These are phyloP conservation scores for Tuber aestivum DNA, from an alignment of 495 filamentous ascomycete genomes.

Conservation along the genomic window DNA sequence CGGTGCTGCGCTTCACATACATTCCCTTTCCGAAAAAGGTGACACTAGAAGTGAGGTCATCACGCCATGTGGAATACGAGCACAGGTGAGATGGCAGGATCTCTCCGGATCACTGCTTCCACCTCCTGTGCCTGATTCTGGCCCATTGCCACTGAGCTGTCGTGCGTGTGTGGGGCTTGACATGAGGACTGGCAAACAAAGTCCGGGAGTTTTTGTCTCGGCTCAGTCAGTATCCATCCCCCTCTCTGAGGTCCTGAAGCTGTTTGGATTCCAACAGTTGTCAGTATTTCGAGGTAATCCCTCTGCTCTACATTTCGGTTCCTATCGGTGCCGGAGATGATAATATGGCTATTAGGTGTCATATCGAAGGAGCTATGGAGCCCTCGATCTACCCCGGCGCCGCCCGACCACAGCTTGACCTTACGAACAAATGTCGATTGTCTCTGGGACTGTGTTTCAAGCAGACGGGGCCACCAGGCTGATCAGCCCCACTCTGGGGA, in stretches of 20 bases:
- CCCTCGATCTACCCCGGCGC: not conserved
- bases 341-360: not conserved
- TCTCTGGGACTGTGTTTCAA: not conserved
- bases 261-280: not conserved
- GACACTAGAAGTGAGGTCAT: not conserved
- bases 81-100: not conserved
- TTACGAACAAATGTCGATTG: not conserved
- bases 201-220: not conserved
- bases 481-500: not conserved
- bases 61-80: not conserved
- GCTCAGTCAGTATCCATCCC: not conserved
- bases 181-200: not conserved
- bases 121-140: not conserved
- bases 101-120: not conserved
- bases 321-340: not conserved
- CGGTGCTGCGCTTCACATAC: not conserved
- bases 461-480: not conserved
- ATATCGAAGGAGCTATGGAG: not conserved
- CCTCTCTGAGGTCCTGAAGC: not conserved
- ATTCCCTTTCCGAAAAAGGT: not conserved
- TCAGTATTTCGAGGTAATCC: not conserved
- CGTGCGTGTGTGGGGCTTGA: not conserved
- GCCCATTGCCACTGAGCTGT: not conserved
- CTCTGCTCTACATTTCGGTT: not conserved
- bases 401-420: not conserved